Percentiles rank a stretch among this genome's conserved stretches.
Evolutionary conservation across 768 basidiomycete genomes (phyloP).

Genomic region (Tremella yokohamensis): DNA sequence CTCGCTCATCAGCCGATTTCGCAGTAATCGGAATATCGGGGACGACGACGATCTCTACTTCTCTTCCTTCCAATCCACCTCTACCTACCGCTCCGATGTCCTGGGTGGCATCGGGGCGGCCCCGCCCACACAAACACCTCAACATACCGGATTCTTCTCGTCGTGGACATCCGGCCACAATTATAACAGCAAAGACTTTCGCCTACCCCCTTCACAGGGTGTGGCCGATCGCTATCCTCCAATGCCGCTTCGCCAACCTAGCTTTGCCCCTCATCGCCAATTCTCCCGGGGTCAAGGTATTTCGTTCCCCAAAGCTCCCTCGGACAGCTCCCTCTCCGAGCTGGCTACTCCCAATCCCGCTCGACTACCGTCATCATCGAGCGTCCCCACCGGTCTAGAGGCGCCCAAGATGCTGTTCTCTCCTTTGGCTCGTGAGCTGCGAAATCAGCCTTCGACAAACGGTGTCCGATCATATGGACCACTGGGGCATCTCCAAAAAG

Average conservation of each 20-base stretch:
- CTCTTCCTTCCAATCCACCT: no score
- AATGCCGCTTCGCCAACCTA: not conserved
- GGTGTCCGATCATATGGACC: not conserved
- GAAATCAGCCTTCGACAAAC: conserved; percentile 9
- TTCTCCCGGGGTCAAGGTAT: conserved; percentile 4
- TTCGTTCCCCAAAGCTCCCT: conserved; percentile 19
- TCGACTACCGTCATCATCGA: conserved; percentile 32
- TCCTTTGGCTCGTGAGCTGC: conserved; percentile 31
- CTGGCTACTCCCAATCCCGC: not conserved
- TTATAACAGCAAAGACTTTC: no score
- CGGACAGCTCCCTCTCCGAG: conserved; percentile 22
- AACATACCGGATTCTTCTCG: conserved; percentile 1
- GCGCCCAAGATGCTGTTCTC: conserved; percentile 42
- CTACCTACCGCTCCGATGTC: not conserved
- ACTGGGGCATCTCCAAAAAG: not conserved
- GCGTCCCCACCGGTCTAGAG: conserved; percentile 42
- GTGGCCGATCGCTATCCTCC: not conserved
- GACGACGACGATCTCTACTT: no score
- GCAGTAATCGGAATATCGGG: no score
- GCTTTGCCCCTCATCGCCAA: not conserved
- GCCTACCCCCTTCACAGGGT: no score
- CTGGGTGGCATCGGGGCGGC: not conserved
- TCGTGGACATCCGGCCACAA: not conserved
- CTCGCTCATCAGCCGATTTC: no score
- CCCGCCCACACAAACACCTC: not conserved